Conservation (phyloP, 140 eudicot genomes). For the Flaveria floridana region DNA sequence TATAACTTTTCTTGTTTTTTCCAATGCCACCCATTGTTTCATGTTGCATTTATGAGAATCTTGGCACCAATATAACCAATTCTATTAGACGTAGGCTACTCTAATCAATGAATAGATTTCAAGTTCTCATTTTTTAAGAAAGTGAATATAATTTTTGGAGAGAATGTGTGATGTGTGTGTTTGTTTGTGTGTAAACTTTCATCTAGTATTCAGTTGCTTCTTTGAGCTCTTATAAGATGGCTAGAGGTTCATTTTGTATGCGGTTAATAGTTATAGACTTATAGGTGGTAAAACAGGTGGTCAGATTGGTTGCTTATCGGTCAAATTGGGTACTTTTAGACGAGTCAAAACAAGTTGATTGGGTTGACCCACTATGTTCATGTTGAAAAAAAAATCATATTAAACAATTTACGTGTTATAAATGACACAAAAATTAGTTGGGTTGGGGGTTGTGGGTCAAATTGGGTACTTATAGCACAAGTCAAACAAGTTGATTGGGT, state of each 20-base stretch:
- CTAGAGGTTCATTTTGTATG: neutral
- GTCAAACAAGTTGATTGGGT: neutral
- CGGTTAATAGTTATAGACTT: neutral
- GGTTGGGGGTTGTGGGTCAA: neutral
- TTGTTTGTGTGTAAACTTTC: neutral
- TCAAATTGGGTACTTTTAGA: slow-evolving; percentile 5
- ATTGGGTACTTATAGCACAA: neutral
- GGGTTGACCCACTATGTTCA: neutral
- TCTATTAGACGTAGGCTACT: neutral
- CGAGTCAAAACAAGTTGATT: neutral
- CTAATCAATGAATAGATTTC: neutral
- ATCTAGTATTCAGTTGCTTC: neutral
- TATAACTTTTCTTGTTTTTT: neutral
- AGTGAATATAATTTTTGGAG: neutral
- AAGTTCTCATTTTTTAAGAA: neutral
- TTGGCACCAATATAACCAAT: slow-evolving; percentile 4
- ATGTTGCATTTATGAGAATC: neutral
- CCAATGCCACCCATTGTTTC: neutral
- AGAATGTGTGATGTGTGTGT: neutral
- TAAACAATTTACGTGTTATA: no score
- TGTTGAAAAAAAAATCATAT: no score
- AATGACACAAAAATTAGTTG: no score
- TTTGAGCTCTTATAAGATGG: neutral
- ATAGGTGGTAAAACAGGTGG: neutral
- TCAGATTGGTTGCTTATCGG: neutral